Base-by-base conservation (phyloP, 768 basidiomycete genomes). In the Tulasnella sp. region DNA sequence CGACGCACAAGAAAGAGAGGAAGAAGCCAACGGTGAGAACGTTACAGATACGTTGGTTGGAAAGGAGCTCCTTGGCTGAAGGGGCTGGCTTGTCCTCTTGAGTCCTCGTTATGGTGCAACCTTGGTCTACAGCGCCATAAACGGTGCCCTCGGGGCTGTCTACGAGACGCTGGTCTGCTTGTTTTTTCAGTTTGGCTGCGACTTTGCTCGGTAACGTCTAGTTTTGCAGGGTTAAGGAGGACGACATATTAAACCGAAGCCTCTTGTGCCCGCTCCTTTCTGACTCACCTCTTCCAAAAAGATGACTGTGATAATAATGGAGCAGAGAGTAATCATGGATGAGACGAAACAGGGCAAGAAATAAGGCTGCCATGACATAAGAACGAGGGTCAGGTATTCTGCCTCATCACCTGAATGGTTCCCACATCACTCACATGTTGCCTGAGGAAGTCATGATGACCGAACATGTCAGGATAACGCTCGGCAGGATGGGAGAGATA, bases 301-400 rank as follows among this genome's bases (percentile, higher is more conserved):
- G 47, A 73, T 67, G 63, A 71, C 78, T 0, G 78, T 77, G n/a
- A 79, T 67, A 2, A 69, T 11, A 17, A 76, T 68, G 0, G 77
- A 78, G 7, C 70, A 26, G 11, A 79, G 43, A 11, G 79, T 75
- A 17, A 80, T 65, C 5, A 69, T 47, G 11, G 74, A 74, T 30
- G 80, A 72, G 29, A 79, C 69, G 41, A 81, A 70, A 61, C 81
- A 83, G 1, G 84, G 84, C 5, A 85, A 72, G 58, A 85, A 77
- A 66, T 85, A 85, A 1, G 67, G 66, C 61, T 62, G 42, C 23
- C 9, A 15, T 17, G 30, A 24, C 23, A 27, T n/a, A n/a, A n/a
- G n/a, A n/a, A n/a, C n/a, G n/a, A n/a, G n/a, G n/a, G n/a, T n/a
- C 55, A n/a, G n/a, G n/a, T n/a, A n/a, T n/a, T n/a, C n/a, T n/a